Base-by-base conservation (phyloP, 1,139 yeast genomes). In the Saccharomyces hybrid region DNA sequence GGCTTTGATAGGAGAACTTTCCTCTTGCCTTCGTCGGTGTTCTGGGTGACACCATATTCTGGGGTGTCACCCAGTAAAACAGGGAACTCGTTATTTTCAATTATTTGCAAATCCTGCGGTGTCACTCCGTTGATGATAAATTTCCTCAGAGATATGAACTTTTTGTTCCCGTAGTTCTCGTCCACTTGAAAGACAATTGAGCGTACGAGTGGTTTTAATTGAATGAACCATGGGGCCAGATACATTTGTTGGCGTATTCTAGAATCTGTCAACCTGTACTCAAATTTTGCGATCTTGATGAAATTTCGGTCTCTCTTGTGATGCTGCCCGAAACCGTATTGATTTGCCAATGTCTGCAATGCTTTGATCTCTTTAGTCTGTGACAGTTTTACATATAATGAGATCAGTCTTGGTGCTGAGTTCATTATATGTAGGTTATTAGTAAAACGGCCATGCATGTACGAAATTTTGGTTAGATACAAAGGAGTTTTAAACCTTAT, bases 81-180 rank as follows among this genome's bases (percentile, higher is more conserved):
- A 9, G 61, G 59, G 32, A 61, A 60, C 13, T 55, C 53, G 48
- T 58, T 56, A 16, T 56, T 34, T 31, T 64, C 63, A 51, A 70
- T 64, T 8, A 70, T 63, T 11, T 61, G 57, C 14, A 71, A 48
- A 56, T 73, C 76, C 47, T 68, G 63, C 47, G 63, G 62, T 1
- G 75, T 71, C n/a, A 73, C 63, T 1, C 73, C 76, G 53, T 71
- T 68, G 4, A 73, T 56, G 6, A 65, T 58, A 50, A 72, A 69
- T 54, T 72, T 72, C 52, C 68, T 65, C 14, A 73, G 42, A 16
- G 73, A 63, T 1, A 72, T 70, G 53, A 63, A 73, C 20, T 67
- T 60, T 8, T 59, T 56, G 52, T 71, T 70, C 4, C 76, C 76
- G 52, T 72, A 66, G 51, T 72, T 73, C 9, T 63, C 67, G 20